These are phyloP conservation scores for Nicotiana tomentosiformis DNA, from an alignment of 257 asterid genomes.

Conservation along the genomic window DNA sequence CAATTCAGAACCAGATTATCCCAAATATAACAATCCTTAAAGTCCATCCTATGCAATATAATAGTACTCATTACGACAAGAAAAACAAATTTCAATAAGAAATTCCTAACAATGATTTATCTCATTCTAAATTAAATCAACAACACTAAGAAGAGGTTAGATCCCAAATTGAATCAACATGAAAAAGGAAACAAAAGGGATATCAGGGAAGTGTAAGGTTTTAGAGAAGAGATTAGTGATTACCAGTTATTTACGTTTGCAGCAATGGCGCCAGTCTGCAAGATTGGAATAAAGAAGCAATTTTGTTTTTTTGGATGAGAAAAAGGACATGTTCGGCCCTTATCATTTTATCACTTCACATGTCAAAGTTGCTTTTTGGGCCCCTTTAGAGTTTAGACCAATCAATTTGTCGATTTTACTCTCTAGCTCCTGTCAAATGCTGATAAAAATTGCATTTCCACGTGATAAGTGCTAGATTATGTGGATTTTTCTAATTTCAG, in stretches of 20 bases:
- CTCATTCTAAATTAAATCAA: background rate
- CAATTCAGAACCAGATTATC: background rate
- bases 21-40: background rate
- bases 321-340: background rate
- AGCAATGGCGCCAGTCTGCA: conserved; percentile 15
- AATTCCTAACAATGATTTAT: background rate
- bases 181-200: background rate
- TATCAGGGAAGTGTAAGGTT: background rate
- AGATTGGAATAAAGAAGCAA: background rate
- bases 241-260: conserved; percentile 17
- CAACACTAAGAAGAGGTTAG: background rate
- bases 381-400: background rate
- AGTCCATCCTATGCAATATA: background rate
- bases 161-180: background rate
- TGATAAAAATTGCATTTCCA: background rate
- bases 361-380: background rate
- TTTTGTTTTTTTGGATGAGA: conserved; percentile 24
- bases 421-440: background rate
- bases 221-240: background rate
- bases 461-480: no score
- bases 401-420: background rate
- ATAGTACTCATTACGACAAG: no score
- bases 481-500: no score
- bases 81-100: background rate
- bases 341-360: conserved; percentile 11